Evolutionary conservation across 2,329 filamentous ascomycete genomes (phyloP).

Genomic region (Paecilomyces formosus): DNA sequence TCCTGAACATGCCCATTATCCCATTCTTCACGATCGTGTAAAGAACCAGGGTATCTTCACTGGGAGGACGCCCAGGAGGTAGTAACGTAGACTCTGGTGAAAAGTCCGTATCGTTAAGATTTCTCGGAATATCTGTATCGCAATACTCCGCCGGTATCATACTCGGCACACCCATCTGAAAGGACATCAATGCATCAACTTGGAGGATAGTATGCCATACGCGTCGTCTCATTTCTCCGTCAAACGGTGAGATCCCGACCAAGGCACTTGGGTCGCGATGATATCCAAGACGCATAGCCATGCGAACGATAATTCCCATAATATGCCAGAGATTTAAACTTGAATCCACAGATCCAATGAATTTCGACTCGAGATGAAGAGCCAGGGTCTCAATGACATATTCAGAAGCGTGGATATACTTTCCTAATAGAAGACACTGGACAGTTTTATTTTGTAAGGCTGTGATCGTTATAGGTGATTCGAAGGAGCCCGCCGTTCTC

Average conservation of each 20-base stretch:
- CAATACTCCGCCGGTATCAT: constrained; percentile 51
- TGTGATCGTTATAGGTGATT: constrained; percentile 1
- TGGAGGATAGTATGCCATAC: constrained; percentile 33
- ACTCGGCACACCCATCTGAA: constrained; percentile 54
- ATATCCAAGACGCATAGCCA: constrained; percentile 51
- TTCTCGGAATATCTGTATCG: constrained; percentile 48
- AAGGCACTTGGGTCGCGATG: constrained; percentile 47
- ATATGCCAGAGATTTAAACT: constrained; percentile 46
- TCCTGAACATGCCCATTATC: constrained; percentile 20
- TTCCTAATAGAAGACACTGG: constrained; percentile 47
- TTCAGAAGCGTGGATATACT: constrained; percentile 44
- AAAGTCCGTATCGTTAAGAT: constrained; percentile 53
- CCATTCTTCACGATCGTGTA: constrained; percentile 26
- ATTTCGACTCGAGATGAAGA: constrained; percentile 47
- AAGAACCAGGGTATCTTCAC: constrained; percentile 42
- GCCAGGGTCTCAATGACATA: constrained; percentile 49
- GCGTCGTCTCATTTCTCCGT: constrained; percentile 41
- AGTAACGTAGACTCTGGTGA: constrained; percentile 39
- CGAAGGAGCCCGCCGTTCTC: neutral
- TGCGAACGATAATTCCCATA: constrained; percentile 44
- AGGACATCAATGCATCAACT: constrained; percentile 51
- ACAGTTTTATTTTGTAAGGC: constrained; percentile 22
- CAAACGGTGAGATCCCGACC: constrained; percentile 42
- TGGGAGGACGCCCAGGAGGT: constrained; percentile 42
- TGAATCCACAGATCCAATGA: constrained; percentile 45